A percentile compares a stretch with the other conserved stretches of the same genome.
Conservation (phyloP, 2,329 filamentous ascomycete genomes). For the Scedosporium boydii region DNA sequence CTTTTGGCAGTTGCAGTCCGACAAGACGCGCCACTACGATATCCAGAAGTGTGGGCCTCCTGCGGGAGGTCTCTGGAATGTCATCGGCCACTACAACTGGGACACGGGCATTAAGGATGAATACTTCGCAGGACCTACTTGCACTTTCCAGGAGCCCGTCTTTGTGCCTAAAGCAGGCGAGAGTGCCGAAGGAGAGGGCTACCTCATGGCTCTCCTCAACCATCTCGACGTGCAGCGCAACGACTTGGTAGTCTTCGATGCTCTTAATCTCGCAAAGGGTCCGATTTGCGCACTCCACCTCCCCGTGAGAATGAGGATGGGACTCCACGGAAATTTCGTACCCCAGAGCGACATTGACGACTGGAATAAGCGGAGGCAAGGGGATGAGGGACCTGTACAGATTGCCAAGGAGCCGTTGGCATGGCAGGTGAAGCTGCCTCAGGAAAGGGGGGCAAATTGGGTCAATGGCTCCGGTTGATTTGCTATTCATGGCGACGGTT, state of each 20-base stretch:
- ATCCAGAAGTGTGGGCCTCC: conserved; percentile 32
- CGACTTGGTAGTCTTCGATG: conserved; percentile 33
- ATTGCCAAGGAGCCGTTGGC: conserved; percentile 25
- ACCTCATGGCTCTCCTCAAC: conserved; percentile 35
- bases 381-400: conserved; percentile 28
- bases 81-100: conserved; percentile 34
- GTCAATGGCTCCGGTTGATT: neutral
- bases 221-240: conserved; percentile 34
- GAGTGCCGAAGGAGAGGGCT: conserved; percentile 38
- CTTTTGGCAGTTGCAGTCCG: conserved; percentile 34
- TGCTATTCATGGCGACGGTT: neutral
- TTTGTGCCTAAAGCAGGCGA: conserved; percentile 35
- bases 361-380: conserved; percentile 26
- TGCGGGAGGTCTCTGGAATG: conserved; percentile 34
- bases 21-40: conserved; percentile 28
- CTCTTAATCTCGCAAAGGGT: conserved; percentile 24
- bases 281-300: conserved; percentile 30
- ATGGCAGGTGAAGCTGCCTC: conserved; percentile 22
- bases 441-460: neutral
- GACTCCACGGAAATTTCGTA: conserved; percentile 33
- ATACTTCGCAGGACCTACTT: conserved; percentile 33
- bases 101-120: conserved; percentile 26
- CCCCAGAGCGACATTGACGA: conserved; percentile 30
- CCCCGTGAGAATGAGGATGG: conserved; percentile 29
- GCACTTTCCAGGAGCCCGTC: conserved; percentile 42